Conservation (phyloP, 2,329 filamentous ascomycete species). For the Cercospora nicotianae region DNA sequence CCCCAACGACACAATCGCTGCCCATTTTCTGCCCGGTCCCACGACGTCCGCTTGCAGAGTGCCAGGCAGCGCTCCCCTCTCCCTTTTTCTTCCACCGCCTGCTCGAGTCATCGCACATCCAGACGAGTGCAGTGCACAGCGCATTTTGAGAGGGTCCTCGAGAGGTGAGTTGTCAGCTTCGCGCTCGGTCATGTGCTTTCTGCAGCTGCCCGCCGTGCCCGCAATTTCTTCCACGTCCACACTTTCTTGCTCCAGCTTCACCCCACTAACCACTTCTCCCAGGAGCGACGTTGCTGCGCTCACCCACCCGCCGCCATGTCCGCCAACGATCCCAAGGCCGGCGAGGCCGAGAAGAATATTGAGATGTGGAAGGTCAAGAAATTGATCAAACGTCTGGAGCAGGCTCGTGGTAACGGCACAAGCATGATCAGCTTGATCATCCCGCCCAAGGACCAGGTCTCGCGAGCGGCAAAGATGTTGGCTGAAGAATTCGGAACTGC, state of each 20-base stretch:
- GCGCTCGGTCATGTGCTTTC: not conserved
- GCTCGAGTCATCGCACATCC: not conserved
- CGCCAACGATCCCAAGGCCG: conserved; percentile 71
- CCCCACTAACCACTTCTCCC: not conserved
- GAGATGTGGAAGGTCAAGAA: conserved; percentile 99
- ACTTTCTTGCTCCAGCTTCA: conserved; percentile 1
- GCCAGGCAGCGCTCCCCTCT: not conserved
- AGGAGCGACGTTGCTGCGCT: conserved; percentile 7
- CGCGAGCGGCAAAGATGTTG: conserved; percentile 97
- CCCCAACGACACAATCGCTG: not conserved
- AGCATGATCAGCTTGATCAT: conserved; percentile 99
- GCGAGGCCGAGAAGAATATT: conserved; percentile 97
- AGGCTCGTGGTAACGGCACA: conserved; percentile 95
- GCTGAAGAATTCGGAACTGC: conserved; percentile 88
- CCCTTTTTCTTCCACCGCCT: not conserved
- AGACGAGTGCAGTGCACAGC: not conserved
- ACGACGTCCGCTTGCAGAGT: not conserved
- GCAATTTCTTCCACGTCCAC: not conserved
- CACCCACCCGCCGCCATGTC: conserved; percentile 66
- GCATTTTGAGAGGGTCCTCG: not conserved
- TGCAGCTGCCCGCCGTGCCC: conserved; percentile 2
- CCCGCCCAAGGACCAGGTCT: conserved; percentile 97
- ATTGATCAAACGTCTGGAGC: conserved; percentile 97
- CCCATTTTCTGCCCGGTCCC: not conserved
- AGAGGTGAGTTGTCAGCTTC: conserved; percentile 1